phyloP scores from a whole-genome alignment of 2,329 filamentous ascomycete genomes.

The Cytospora leucostoma region DNA sequence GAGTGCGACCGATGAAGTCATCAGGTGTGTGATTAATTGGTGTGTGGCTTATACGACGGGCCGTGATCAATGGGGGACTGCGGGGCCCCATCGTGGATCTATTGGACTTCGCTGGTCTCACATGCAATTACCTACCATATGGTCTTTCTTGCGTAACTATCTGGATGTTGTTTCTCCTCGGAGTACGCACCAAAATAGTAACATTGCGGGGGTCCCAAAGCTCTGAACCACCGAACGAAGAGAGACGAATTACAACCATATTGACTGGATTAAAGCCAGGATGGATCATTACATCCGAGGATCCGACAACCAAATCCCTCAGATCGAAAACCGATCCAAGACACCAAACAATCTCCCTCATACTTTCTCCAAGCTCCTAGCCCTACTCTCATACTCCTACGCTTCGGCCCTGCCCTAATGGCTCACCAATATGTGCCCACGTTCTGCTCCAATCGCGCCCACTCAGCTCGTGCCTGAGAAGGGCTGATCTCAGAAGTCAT shows the following conservation, averaged over 20 bases:
- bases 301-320: not conserved
- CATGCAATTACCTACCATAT: not conserved
- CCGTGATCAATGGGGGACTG: not conserved
- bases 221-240: not conserved
- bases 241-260: no score
- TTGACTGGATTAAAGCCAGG: no score
- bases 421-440: not conserved
- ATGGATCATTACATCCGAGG: not conserved
- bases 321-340: not conserved
- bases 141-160: not conserved
- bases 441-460: not conserved
- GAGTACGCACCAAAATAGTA: not conserved
- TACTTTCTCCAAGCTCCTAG: not conserved
- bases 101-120: not conserved
- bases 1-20: constrained; percentile 11
- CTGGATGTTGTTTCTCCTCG: not conserved
- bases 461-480: constrained; percentile 15
- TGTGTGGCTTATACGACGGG: not conserved
- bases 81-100: not conserved
- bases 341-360: not conserved
- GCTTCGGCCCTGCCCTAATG: not conserved
- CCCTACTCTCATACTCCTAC: not conserved
- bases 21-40: not conserved
- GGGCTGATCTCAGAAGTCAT: constrained; percentile 25
- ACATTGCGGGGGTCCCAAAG: not conserved